Base-by-base conservation (phyloP, 495 filamentous ascomycete species). In the Melanomma pulvis-pyrius region DNA sequence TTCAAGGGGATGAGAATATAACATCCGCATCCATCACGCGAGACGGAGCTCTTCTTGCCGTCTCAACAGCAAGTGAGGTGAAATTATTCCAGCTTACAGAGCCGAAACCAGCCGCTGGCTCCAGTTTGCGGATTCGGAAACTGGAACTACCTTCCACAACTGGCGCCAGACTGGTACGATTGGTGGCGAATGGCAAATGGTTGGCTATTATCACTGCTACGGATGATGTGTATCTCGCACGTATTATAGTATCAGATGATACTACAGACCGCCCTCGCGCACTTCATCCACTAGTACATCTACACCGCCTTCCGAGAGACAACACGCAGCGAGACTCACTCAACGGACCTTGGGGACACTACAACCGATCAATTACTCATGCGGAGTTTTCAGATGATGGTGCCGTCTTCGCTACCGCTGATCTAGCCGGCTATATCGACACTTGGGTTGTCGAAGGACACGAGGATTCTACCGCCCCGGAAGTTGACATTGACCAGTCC, bases 1-100 rank as follows among this genome's bases (percentile, higher is more conserved):
- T 96, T 50, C 82, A 82, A 80, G 89, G 90, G 22, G 92, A 96
- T 71, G 90, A 96, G 62, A 90, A 90, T 65, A 96, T 98, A 55
- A 88, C 91, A 17, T 91, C 91, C 30, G 92, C 88, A 22, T 79
- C 87, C 29, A 82, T 98, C 39, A 90, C 87, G 30, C 68, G 79
- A 7, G 86, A 92, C 64, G 94, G 93, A 9, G 87, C 82, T 51
- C 74, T 94, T 12, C 83, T 99, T 22, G 87, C 87, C 28, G 84
- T 93, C 25, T 84, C 92, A 1, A 97, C 93, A 8, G 81, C 82
- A 46, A 85, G 86, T 5, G 88, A 89, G 48, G 79, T 96, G 50
- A 97, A 93, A 72, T 70, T 93, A 1, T 99, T 99, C 74, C 77
- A 84, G 39, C 79, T 94, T 22, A 8, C 32, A 34, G 75, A 76